phyloP scores from a whole-genome alignment of 139 green algal genomes.

The Coelastrella sp. region DNA sequence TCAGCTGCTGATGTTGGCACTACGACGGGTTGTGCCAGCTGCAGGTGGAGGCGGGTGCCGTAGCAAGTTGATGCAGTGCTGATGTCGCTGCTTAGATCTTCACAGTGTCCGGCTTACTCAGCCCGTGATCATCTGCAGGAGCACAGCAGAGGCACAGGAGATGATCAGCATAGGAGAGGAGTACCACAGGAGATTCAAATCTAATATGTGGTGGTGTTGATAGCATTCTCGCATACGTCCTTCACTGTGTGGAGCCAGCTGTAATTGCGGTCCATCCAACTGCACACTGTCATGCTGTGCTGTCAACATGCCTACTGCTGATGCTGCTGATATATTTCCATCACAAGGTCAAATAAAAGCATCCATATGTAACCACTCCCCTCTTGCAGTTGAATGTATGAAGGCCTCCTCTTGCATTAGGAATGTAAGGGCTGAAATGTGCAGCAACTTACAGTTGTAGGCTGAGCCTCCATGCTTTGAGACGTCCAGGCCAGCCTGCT shows the following conservation, averaged over 20 bases:
- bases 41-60: background rate
- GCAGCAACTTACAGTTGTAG: constrained; percentile 39
- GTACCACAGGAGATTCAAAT: background rate
- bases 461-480: constrained; percentile 74
- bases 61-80: background rate
- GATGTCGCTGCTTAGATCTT: constrained; percentile 32
- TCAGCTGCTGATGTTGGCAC: too few relatives aligned
- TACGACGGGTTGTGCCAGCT: background rate
- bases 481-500: constrained; percentile 74
- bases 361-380: background rate
- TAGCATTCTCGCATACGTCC: too few relatives aligned
- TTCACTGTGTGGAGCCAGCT: too few relatives aligned
- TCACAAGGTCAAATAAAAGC: too few relatives aligned
- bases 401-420: background rate
- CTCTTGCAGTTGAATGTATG: background rate
- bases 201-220: background rate
- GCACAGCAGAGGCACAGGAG: background rate
- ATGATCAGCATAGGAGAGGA: background rate
- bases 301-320: too few relatives aligned
- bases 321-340: too few relatives aligned
- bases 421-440: background rate
- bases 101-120: constrained; percentile 29
- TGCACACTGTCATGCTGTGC: too few relatives aligned
- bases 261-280: too few relatives aligned
- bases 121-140: constrained; percentile 31